Conservation (phyloP, 1,284 basidiomycete genomes). For the Rhodotorula sp. region DNA sequence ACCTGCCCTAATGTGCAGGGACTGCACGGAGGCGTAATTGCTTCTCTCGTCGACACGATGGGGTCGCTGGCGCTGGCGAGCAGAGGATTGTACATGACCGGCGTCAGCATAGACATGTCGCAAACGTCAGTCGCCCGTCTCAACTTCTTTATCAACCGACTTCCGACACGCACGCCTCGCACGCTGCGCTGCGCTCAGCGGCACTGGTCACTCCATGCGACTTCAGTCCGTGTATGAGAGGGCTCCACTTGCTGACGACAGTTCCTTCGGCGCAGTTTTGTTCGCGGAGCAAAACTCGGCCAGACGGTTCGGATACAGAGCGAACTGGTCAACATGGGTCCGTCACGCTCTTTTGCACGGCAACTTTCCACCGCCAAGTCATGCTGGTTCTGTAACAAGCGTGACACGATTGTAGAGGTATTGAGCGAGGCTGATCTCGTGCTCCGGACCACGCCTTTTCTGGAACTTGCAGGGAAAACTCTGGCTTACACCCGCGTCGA, state of each 20-base stretch:
- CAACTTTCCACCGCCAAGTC: background rate
- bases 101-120: conserved; percentile 72
- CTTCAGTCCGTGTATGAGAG: background rate
- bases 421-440: background rate
- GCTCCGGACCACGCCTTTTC: background rate
- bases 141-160: conserved; percentile 51
- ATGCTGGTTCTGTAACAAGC: background rate
- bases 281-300: conserved; percentile 30
- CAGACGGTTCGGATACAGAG: conserved; percentile 33
- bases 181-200: no score
- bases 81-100: conserved; percentile 76
- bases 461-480: conserved; percentile 61
- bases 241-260: conserved; percentile 42
- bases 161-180: background rate
- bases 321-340: conserved; percentile 33
- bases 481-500: conserved; percentile 76
- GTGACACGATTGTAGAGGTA: background rate
- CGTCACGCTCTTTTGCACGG: background rate
- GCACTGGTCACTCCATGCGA: background rate
- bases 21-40: conserved; percentile 78
- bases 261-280: conserved; percentile 54
- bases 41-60: conserved; percentile 79
- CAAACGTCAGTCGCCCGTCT: conserved; percentile 73
- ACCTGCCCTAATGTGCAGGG: conserved; percentile 46
- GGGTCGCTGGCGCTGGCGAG: conserved; percentile 78